phyloP scores from a whole-genome alignment of 2,329 filamentous ascomycete genomes.

The Aaosphaeria arxii region DNA sequence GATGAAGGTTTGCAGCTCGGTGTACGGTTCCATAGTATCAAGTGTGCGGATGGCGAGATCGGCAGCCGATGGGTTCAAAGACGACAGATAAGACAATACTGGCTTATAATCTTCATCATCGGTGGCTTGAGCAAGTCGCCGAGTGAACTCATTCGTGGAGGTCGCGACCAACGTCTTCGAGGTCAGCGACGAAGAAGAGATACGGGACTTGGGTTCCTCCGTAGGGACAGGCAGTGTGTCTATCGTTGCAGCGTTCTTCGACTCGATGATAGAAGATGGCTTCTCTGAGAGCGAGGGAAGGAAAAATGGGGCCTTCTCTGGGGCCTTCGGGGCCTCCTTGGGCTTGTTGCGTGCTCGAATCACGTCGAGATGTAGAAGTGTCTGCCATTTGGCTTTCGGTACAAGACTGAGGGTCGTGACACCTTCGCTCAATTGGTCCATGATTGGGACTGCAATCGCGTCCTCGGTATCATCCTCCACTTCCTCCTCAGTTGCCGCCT shows the following conservation, averaged over 20 bases:
- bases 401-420: conserved; percentile 88
- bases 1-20: conserved; percentile 76
- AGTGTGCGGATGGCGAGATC: conserved; percentile 90
- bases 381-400: conserved; percentile 91
- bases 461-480: conserved; percentile 46
- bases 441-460: conserved; percentile 42
- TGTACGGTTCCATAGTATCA: conserved; percentile 51
- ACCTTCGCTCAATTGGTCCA: conserved; percentile 77
- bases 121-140: conserved; percentile 45
- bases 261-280: not conserved
- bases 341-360: conserved; percentile 94
- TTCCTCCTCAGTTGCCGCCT: conserved; percentile 67
- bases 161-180: conserved; percentile 27
- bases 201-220: conserved; percentile 26
- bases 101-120: conserved; percentile 60
- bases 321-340: conserved; percentile 83
- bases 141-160: conserved; percentile 44
- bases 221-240: conserved; percentile 14
- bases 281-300: conserved; percentile 63
- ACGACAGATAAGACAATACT: conserved; percentile 76
- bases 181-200: conserved; percentile 30
- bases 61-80: conserved; percentile 76
- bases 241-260: conserved; percentile 2
- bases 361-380: conserved; percentile 83
- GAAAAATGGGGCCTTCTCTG: conserved; percentile 95